A percentile compares a stretch with the other conserved stretches of the same genome.
phyloP scores from a whole-genome alignment of 495 filamentous ascomycete species.

The Platismatia glauca region DNA sequence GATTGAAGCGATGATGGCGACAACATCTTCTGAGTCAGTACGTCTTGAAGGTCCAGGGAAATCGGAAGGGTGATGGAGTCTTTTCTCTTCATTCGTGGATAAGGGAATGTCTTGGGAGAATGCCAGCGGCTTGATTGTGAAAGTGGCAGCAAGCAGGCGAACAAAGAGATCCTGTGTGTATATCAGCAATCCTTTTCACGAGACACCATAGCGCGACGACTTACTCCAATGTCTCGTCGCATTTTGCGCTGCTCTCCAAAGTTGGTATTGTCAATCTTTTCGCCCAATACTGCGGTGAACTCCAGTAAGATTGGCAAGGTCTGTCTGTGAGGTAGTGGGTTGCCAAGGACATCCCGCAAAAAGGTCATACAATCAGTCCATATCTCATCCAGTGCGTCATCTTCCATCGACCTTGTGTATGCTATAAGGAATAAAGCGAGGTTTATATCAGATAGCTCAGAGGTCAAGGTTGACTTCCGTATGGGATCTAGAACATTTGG shows the following conservation, averaged over 20 bases:
- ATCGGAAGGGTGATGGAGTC: background rate
- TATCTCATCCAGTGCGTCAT: slow-evolving; percentile 99
- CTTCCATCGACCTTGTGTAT: slow-evolving; percentile 82
- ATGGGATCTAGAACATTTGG: slow-evolving; percentile 67
- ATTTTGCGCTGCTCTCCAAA: slow-evolving; percentile 94
- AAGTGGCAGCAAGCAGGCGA: slow-evolving; percentile 78
- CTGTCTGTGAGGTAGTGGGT: slow-evolving; percentile 91
- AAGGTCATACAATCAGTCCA: slow-evolving; percentile 94
- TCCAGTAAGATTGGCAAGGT: slow-evolving; percentile 80
- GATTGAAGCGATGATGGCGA: slow-evolving; percentile 67
- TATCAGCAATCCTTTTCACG: slow-evolving; percentile 8
- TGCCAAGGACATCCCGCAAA: slow-evolving; percentile 77
- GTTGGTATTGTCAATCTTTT: slow-evolving; percentile 94
- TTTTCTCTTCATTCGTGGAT: slow-evolving; percentile 5
- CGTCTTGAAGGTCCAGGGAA: slow-evolving; percentile 18
- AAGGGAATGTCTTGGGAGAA: slow-evolving; percentile 37
- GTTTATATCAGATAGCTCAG: slow-evolving; percentile 69
- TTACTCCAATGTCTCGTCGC: slow-evolving; percentile 82
- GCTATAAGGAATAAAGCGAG: slow-evolving; percentile 80
- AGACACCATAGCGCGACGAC: slow-evolving; percentile 20
- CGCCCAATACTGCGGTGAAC: slow-evolving; percentile 78
- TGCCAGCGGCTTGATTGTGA: slow-evolving; percentile 74
- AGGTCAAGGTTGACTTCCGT: slow-evolving; percentile 78
- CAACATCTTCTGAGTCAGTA: slow-evolving; percentile 60
- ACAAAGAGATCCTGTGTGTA: slow-evolving; percentile 73